phyloP scores from a whole-genome alignment of 148 eudicot species.

The Heliamphora exappendiculata region DNA sequence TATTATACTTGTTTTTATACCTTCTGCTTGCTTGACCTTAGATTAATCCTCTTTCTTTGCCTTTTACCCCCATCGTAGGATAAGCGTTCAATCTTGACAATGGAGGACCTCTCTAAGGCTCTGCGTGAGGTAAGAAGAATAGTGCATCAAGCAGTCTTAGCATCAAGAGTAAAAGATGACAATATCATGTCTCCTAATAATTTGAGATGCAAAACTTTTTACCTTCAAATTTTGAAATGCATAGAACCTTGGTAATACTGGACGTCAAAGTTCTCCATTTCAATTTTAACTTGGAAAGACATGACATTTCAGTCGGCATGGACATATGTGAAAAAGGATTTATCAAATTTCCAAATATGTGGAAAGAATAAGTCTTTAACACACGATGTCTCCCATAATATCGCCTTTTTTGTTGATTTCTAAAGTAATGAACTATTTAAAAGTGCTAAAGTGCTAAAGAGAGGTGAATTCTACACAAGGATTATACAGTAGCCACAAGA shows the following conservation, averaged over 20 bases:
- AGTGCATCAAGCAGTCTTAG: neutral
- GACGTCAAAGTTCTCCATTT: neutral
- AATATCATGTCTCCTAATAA: neutral
- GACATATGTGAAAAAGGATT: neutral
- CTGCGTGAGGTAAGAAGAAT: constrained; percentile 53
- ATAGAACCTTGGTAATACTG: neutral
- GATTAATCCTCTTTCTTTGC: neutral
- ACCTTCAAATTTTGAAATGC: neutral
- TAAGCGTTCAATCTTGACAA: constrained; percentile 75
- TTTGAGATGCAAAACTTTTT: constrained; percentile 4
- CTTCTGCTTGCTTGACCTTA: neutral
- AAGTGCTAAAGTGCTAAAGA: too few species aligned
- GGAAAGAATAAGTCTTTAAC: neutral
- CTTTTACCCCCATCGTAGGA: constrained; percentile 33
- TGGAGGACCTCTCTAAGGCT: constrained; percentile 91
- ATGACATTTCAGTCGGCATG: neutral
- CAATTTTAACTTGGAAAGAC: neutral
- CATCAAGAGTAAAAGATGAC: neutral
- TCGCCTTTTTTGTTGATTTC: too few species aligned
- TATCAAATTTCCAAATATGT: neutral
- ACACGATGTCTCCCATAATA: too few species aligned
- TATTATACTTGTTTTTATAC: neutral
- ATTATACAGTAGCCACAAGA: too few species aligned
- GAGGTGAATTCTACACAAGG: too few species aligned
- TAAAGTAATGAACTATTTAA: too few species aligned